Evolutionary conservation across 2,329 filamentous ascomycete genomes (phyloP), one percentile per base, ranked within the genome.

Genomic region (Capronia coronata): DNA sequence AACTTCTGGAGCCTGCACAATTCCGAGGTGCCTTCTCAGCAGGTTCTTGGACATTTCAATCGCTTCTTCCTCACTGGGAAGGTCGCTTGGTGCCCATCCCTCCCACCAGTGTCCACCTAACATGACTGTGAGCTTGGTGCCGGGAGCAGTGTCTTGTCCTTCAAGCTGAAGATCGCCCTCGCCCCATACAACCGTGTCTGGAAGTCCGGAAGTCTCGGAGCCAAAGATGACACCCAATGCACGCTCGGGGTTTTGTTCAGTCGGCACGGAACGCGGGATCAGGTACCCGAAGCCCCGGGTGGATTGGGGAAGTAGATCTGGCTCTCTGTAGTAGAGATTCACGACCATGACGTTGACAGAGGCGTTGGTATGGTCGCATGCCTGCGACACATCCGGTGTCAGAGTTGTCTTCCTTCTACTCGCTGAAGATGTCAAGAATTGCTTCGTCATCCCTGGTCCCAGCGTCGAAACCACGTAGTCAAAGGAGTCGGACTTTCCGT

Each of bases 151-250:
- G 63, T 84, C 79, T 59, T 78, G 74, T 14, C 75, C 77, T 30
- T 52, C 43, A 6, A 23, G 13, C 23, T 27, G 23, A 10, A 27
- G 22, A 37, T 42, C 19, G 7, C 32, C 32, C 8, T 9, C 11
- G 23, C 13, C 10, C 18, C 13, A 13, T 27, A 32, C 21, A 11
- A 35, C 11, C 16, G 46, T 7, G 14, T 55, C 52, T 14, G 38
- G 44, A 7, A 27, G 43, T 13, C 56, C 62, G n/a, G 73, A 70
- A 14, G 78, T 77, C 56, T 87, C 82, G 2, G 83, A 87, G 67
- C 95, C 89, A 67, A 97, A 97, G 52, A 97, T 85, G 45, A 97
- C 90, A 55, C 93, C 93, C 4, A 98, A 80, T 0, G 84, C 86
- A 54, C 81, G 78, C 65, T 94, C 87, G 1, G 87, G 85, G 64